Percentiles rank a stretch among this genome's conserved stretches.
Conservation (phyloP, 306 rosid genomes). For the Ammopiptanthus mongolicus region DNA sequence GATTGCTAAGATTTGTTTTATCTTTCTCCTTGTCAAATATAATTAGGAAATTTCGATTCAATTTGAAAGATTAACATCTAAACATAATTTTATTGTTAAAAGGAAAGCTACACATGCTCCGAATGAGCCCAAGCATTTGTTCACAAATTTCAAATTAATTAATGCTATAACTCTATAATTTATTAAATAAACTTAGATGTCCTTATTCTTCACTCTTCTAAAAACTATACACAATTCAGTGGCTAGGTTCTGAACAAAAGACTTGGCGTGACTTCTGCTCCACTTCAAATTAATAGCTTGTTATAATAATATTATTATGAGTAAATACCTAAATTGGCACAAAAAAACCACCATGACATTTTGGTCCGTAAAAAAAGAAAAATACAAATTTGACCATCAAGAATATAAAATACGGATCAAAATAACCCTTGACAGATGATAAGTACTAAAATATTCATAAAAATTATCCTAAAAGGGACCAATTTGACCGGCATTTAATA, state of each 20-base stretch:
- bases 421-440: too few relatives aligned
- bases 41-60: neutral
- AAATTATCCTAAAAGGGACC: too few relatives aligned
- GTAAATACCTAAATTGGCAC: too few relatives aligned
- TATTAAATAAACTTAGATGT: neutral
- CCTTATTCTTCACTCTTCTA: too few relatives aligned
- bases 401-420: too few relatives aligned
- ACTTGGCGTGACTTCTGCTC: neutral
- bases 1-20: neutral
- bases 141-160: neutral
- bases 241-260: slow-evolving; percentile 3
- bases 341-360: too few relatives aligned
- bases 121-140: neutral
- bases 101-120: neutral
- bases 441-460: too few relatives aligned
- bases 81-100: neutral
- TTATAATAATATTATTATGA: neutral
- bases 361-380: too few relatives aligned
- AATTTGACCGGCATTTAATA: too few relatives aligned
- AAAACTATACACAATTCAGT: neutral
- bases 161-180: neutral
- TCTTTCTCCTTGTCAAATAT: neutral
- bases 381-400: too few relatives aligned
- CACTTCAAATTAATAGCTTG: neutral
- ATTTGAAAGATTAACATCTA: neutral